Percentiles rank a stretch among this genome's conserved stretches.
phyloP scores from a whole-genome alignment of 2,329 filamentous ascomycete genomes.

The Fusarium domesticum region DNA sequence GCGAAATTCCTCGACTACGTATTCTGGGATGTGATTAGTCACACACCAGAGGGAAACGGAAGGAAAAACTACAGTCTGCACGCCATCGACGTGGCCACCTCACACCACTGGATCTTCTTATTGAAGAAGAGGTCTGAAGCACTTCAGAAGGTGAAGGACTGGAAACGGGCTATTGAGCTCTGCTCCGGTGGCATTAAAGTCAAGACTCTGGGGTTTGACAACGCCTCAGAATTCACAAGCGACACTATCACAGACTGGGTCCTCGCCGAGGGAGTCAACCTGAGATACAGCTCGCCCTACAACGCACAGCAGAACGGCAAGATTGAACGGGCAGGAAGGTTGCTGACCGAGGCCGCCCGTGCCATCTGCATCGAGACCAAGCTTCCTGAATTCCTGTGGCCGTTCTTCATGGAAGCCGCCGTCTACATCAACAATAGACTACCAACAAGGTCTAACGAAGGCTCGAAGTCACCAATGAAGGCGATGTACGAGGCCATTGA shows the following conservation, averaged over 20 bases:
- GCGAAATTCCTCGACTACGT: background rate
- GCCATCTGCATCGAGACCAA: background rate
- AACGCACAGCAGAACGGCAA: conserved; percentile 1
- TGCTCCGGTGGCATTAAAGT: background rate
- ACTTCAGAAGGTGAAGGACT: background rate
- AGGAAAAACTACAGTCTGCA: background rate
- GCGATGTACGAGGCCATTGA: background rate
- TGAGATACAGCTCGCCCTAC: too few species aligned
- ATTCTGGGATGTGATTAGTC: background rate
- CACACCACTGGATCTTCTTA: background rate
- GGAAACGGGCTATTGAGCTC: too few species aligned
- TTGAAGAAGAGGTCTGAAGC: background rate
- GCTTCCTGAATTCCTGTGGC: background rate
- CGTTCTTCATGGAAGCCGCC: background rate
- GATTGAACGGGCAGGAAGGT: background rate
- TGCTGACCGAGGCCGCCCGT: background rate
- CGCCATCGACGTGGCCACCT: background rate
- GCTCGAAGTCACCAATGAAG: background rate
- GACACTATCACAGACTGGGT: too few species aligned
- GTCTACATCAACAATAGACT: background rate
- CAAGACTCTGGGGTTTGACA: background rate
- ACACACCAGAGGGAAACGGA: background rate
- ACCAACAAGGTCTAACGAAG: background rate
- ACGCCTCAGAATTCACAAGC: background rate
- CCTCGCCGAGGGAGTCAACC: too few species aligned